Percentiles rank a stretch among this genome's conserved stretches.
Evolutionary conservation across 164 flowering plant genomes (phyloP).

Genomic region (Vitis amurensis): DNA sequence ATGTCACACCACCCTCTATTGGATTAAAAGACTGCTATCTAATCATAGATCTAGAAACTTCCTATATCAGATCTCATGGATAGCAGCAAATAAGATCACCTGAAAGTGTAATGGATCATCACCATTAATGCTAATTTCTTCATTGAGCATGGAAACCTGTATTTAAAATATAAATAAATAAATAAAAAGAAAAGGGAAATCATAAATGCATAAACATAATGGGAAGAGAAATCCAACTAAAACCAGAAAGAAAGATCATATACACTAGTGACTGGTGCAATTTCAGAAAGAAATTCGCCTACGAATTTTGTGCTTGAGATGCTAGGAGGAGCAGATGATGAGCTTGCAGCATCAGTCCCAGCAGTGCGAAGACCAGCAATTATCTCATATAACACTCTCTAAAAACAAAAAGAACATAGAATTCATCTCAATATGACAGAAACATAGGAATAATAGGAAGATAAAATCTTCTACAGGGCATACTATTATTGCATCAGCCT

Average conservation of each 20-base stretch:
- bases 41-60: background rate
- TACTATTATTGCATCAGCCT: background rate
- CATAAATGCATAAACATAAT: background rate
- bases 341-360: slow-evolving; percentile 66
- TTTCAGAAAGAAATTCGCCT: slow-evolving; percentile 56
- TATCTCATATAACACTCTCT: slow-evolving; percentile 78
- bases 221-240: background rate
- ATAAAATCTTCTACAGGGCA: background rate
- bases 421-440: background rate
- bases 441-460: background rate
- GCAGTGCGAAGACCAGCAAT: slow-evolving; percentile 58
- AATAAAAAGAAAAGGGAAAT: background rate
- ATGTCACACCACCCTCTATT: no score
- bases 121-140: slow-evolving; percentile 20
- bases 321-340: slow-evolving; percentile 65
- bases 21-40: background rate
- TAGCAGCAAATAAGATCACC: slow-evolving; percentile 35
- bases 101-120: slow-evolving; percentile 36
- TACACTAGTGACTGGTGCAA: slow-evolving; percentile 39
- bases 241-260: slow-evolving; percentile 13
- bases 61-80: background rate
- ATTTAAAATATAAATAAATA: background rate
- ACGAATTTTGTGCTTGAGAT: slow-evolving; percentile 45
- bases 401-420: slow-evolving; percentile 3
- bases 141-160: slow-evolving; percentile 42